phyloP scores from a whole-genome alignment of 2,329 filamentous ascomycete genomes.

The Cryphonectria nitschkei region DNA sequence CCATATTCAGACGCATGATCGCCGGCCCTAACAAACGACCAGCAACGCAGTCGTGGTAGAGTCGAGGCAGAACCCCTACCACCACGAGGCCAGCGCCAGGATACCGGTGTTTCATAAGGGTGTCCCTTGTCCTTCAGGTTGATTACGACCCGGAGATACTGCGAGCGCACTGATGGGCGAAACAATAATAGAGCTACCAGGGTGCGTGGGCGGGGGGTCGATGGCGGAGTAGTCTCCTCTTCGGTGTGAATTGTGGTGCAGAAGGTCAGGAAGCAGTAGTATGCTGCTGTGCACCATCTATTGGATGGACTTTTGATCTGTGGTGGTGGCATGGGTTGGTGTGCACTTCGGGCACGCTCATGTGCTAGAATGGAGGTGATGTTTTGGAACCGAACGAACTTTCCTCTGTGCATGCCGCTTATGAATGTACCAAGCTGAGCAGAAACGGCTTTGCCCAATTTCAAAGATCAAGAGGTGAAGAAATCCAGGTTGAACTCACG shows the following conservation, averaged over 20 bases:
- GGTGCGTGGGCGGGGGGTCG: background rate
- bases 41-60: background rate
- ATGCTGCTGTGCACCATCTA: background rate
- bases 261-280: background rate
- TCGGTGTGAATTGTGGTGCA: background rate
- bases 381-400: background rate
- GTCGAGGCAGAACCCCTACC: background rate
- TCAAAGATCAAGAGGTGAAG: background rate
- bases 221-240: background rate
- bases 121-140: constrained; percentile 6
- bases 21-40: background rate
- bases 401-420: background rate
- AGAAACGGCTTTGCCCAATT: too few relatives aligned
- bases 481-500: background rate
- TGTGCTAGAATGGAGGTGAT: background rate
- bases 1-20: background rate
- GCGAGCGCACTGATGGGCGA: background rate
- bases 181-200: background rate
- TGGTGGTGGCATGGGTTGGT: background rate
- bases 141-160: background rate
- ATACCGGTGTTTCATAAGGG: constrained; percentile 3
- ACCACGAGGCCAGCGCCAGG: background rate
- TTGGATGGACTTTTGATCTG: background rate
- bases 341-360: background rate
- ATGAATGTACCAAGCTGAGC: too few relatives aligned